Evolutionary conservation across 768 basidiomycete genomes (phyloP).

Genomic region (Panellus pusillus): DNA sequence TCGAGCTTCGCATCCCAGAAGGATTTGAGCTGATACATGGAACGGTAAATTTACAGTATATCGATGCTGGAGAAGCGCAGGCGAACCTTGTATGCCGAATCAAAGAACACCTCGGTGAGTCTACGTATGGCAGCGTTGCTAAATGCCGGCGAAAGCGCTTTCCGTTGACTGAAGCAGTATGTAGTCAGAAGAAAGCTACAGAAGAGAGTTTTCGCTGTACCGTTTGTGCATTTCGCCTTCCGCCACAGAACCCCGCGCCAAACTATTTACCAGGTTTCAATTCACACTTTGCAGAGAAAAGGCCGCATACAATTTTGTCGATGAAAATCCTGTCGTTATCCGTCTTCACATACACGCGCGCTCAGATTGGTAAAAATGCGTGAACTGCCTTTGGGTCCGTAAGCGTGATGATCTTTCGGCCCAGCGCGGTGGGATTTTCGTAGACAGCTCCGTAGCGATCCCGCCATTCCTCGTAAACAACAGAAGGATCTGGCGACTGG

Average conservation of each 20-base stretch:
- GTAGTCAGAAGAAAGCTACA: no score
- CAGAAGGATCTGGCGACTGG: conserved; percentile 1
- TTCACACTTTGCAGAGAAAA: background rate
- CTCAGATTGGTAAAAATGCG: conserved; percentile 22
- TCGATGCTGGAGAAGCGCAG: background rate
- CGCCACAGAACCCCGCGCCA: conserved; percentile 17
- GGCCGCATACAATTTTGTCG: conserved; percentile 4
- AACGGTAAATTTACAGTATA: background rate
- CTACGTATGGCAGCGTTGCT: conserved; percentile 40
- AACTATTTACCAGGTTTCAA: background rate
- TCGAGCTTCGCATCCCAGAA: conserved; percentile 21
- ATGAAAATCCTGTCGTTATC: conserved; percentile 1
- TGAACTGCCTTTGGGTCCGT: conserved; percentile 27
- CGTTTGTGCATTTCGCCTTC: conserved; percentile 26
- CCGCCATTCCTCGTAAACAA: conserved; percentile 19
- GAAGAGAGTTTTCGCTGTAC: background rate
- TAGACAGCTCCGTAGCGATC: conserved; percentile 18
- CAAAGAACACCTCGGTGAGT: conserved; percentile 38
- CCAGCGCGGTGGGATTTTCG: conserved; percentile 10
- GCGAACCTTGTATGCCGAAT: conserved; percentile 42
- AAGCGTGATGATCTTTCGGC: conserved; percentile 17
- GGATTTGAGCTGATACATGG: conserved; percentile 9
- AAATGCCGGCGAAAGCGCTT: conserved; percentile 40
- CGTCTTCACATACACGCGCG: conserved; percentile 20
- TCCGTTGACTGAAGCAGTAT: conserved; percentile 30